Evolutionary conservation across 176 grass and related monocot species (phyloP).

Genomic region (Aegilops umbellulata): DNA sequence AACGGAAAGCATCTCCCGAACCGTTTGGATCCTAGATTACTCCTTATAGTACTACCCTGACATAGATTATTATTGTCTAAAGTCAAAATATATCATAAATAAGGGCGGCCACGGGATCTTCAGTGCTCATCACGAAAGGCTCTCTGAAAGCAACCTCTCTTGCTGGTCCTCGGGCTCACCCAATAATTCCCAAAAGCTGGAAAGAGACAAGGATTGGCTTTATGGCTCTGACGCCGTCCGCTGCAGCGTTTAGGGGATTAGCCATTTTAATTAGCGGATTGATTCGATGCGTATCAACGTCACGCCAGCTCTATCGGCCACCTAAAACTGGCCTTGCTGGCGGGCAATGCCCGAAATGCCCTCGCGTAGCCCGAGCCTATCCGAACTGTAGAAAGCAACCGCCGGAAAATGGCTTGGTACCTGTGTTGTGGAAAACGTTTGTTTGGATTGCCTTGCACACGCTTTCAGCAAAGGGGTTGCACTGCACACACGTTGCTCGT

Average conservation of each 20-base stretch:
- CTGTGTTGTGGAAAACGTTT: not conserved
- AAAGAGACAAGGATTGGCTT: slow-evolving; percentile 53
- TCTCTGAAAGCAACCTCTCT: slow-evolving; percentile 22
- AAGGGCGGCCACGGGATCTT: not conserved
- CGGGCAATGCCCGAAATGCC: slow-evolving; percentile 7
- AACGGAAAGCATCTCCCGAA: not conserved
- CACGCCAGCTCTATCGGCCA: not conserved
- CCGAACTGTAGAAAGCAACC: not conserved
- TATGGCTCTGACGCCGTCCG: slow-evolving; percentile 18
- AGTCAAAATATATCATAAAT: slow-evolving; percentile 19
- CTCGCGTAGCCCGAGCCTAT: not conserved
- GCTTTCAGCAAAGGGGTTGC: not conserved
- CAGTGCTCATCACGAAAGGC: not conserved
- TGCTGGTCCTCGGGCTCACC: not conserved
- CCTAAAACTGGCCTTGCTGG: not conserved
- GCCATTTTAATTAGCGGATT: slow-evolving; percentile 29
- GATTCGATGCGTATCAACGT: slow-evolving; percentile 21
- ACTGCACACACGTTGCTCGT: not conserved
- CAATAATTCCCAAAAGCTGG: slow-evolving; percentile 15
- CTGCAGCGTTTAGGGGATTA: slow-evolving; percentile 30
- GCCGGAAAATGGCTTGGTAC: not conserved
- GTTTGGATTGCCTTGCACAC: not conserved
- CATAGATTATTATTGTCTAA: not conserved
- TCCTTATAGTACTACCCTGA: not conserved
- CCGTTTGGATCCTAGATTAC: not conserved